phyloP scores from a whole-genome alignment of 352 stramenopile genomes.

The Saprolegnia parasitica region DNA sequence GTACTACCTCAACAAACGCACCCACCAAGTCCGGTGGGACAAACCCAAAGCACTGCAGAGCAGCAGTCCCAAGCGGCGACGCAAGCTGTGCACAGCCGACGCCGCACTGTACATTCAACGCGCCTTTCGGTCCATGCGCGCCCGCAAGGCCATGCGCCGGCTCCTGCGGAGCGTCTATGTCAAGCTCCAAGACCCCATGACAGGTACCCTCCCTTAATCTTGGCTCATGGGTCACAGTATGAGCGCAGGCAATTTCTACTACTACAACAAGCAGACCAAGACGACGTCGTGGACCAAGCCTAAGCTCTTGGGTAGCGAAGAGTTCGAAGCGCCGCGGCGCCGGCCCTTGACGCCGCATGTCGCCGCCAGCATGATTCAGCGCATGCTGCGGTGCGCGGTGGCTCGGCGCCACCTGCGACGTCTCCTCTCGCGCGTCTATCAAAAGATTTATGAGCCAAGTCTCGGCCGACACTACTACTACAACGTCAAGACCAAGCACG shows the following conservation, averaged over 20 bases:
- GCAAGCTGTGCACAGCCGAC: background rate
- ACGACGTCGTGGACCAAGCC: slow-evolving; percentile 76
- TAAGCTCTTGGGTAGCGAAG: slow-evolving; percentile 37
- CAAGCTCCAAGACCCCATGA: slow-evolving; percentile 12
- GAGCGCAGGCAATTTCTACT: slow-evolving; percentile 57
- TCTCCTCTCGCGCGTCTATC: slow-evolving; percentile 66
- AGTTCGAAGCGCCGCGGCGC: background rate
- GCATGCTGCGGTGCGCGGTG: slow-evolving; percentile 48
- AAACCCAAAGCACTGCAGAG: slow-evolving; percentile 37
- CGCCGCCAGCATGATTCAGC: slow-evolving; percentile 45
- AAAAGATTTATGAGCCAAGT: slow-evolving; percentile 67
- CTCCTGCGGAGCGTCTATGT: slow-evolving; percentile 13
- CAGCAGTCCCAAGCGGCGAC: background rate
- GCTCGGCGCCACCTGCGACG: slow-evolving; percentile 49
- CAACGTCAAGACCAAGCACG: slow-evolving; percentile 61
- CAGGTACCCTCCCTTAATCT: background rate
- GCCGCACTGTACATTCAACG: slow-evolving; percentile 19
- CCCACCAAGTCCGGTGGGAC: slow-evolving; percentile 59
- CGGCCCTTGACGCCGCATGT: background rate
- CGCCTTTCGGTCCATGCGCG: background rate
- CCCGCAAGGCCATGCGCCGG: background rate
- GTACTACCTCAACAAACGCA: slow-evolving; percentile 77
- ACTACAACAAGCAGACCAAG: slow-evolving; percentile 63
- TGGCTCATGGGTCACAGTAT: slow-evolving; percentile 29
- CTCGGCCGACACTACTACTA: slow-evolving; percentile 68